These are phyloP conservation scores for Kuraishia piskuri DNA, from an alignment of 805 yeast genomes.

Conservation along the genomic window DNA sequence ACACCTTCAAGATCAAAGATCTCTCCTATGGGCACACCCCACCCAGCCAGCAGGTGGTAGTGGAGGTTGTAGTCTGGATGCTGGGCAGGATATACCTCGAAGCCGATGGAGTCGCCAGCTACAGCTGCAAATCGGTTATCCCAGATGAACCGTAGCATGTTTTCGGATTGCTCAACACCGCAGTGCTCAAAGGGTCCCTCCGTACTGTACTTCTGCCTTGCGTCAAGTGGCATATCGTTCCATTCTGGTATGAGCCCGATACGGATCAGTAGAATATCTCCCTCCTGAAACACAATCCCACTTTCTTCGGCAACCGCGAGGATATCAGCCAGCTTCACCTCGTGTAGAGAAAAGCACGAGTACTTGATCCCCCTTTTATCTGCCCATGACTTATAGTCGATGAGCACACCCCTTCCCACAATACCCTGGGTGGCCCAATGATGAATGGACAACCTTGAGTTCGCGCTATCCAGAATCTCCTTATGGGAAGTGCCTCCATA, in stretches of 20 bases:
- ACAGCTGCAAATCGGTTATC: conserved; percentile 9
- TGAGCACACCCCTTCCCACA: conserved; percentile 23
- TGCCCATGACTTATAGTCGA: conserved; percentile 22
- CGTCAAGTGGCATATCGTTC: conserved; percentile 5
- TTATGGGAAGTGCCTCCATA: conserved; percentile 7
- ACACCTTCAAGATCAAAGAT: conserved; percentile 22
- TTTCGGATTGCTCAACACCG: conserved; percentile 8
- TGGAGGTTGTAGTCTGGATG: conserved; percentile 6
- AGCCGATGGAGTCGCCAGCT: conserved; percentile 10
- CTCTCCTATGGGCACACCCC: conserved; percentile 28
- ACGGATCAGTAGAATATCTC: conserved; percentile 22
- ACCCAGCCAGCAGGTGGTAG: conserved; percentile 15
- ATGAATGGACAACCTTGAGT: conserved; percentile 8
- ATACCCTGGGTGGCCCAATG: conserved; percentile 20
- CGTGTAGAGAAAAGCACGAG: conserved; percentile 15
- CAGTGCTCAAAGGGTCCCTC: conserved; percentile 10
- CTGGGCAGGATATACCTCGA: conserved; percentile 9
- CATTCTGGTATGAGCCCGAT: conserved; percentile 21
- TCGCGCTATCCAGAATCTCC: conserved; percentile 6
- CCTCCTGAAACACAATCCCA: conserved; percentile 16
- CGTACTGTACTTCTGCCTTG: conserved; percentile 4
- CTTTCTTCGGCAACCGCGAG: conserved; percentile 13
- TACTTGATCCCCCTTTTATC: conserved; percentile 16
- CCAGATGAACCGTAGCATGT: conserved; percentile 8
- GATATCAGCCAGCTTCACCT: conserved; percentile 15